Conservation (phyloP, 2,329 filamentous ascomycete genomes). For the Pseudocercospora fijiensis region DNA sequence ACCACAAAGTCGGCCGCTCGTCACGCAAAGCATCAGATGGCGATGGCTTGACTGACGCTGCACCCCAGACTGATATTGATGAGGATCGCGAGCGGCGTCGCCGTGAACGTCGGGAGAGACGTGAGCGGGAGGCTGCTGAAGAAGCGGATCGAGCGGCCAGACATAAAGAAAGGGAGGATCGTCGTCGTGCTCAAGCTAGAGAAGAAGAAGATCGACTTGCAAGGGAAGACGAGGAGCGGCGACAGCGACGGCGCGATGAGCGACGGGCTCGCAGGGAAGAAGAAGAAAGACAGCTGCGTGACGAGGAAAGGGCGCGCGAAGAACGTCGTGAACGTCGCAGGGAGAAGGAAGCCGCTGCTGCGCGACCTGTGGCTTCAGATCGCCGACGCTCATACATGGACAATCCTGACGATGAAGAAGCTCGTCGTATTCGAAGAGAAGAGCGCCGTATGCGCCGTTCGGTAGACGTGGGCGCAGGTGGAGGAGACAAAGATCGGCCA, state of each 20-base stretch:
- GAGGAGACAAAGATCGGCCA: slow-evolving; percentile 33
- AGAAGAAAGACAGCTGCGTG: slow-evolving; percentile 33
- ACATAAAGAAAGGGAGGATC: slow-evolving; percentile 30
- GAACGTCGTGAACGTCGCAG: slow-evolving; percentile 36
- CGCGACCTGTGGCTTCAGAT: slow-evolving; percentile 21
- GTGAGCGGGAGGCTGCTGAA: slow-evolving; percentile 43
- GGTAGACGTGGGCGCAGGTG: slow-evolving; percentile 36
- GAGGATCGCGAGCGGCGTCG: slow-evolving; percentile 35
- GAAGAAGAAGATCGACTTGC: slow-evolving; percentile 35
- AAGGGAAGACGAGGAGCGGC: slow-evolving; percentile 34
- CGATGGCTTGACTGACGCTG: slow-evolving; percentile 32
- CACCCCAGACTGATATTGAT: slow-evolving; percentile 33
- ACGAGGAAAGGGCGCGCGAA: slow-evolving; percentile 33
- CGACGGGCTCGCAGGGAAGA: slow-evolving; percentile 34
- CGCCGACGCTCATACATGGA: slow-evolving; percentile 33
- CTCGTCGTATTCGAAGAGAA: slow-evolving; percentile 43
- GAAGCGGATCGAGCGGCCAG: slow-evolving; percentile 34
- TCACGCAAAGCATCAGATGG: slow-evolving; percentile 35
- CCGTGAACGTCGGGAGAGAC: slow-evolving; percentile 38
- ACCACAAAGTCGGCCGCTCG: slow-evolving; percentile 36
- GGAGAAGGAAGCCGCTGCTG: slow-evolving; percentile 28
- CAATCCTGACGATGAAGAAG: slow-evolving; percentile 37
- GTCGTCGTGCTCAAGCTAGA: slow-evolving; percentile 29
- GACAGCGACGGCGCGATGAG: slow-evolving; percentile 31
- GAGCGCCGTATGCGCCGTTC: slow-evolving; percentile 45